These are phyloP conservation scores for Penstemon newberryi DNA, from an alignment of 257 asterid species.

Conservation along the genomic window DNA sequence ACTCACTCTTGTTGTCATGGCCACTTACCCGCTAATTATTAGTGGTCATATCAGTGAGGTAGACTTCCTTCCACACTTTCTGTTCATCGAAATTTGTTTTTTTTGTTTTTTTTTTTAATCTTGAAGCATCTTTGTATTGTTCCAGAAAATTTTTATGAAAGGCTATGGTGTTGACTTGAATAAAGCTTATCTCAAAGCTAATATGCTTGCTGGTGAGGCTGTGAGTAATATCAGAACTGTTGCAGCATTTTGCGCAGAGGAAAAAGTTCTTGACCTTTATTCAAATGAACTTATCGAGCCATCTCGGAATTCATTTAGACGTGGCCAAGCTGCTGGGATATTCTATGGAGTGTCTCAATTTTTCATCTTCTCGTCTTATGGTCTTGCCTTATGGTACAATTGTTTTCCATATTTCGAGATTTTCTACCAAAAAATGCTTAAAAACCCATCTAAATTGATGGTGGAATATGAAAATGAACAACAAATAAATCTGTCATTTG, in stretches of 20 bases:
- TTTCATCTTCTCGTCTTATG: conserved; percentile 91
- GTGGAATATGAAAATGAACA: too few relatives aligned
- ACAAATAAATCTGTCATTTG: too few relatives aligned
- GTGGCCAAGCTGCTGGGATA: conserved; percentile 94
- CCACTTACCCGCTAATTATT: conserved; percentile 79
- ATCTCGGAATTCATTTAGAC: conserved; percentile 66
- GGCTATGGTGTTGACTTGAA: conserved; percentile 89
- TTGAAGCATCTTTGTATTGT: conserved; percentile 26
- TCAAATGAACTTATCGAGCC: conserved; percentile 77
- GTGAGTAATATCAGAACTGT: conserved; percentile 94
- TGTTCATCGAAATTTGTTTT: not conserved
- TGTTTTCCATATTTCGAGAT: not conserved
- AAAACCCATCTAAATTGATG: too few relatives aligned
- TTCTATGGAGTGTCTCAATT: conserved; percentile 90
- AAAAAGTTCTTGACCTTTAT: conserved; percentile 75
- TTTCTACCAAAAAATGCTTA: not conserved
- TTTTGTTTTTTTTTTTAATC: not conserved
- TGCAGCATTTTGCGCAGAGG: conserved; percentile 94
- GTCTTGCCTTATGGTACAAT: conserved; percentile 88
- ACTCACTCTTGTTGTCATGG: conserved; percentile 87
- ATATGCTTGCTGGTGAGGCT: conserved; percentile 98
- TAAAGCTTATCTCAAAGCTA: conserved; percentile 93
- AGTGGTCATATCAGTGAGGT: conserved; percentile 99
- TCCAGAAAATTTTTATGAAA: conserved; percentile 92
- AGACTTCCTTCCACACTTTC: conserved; percentile 16